Evolutionary conservation across 78 protist genomes (phyloP).

Genomic region (Parvularia atlantis): DNA sequence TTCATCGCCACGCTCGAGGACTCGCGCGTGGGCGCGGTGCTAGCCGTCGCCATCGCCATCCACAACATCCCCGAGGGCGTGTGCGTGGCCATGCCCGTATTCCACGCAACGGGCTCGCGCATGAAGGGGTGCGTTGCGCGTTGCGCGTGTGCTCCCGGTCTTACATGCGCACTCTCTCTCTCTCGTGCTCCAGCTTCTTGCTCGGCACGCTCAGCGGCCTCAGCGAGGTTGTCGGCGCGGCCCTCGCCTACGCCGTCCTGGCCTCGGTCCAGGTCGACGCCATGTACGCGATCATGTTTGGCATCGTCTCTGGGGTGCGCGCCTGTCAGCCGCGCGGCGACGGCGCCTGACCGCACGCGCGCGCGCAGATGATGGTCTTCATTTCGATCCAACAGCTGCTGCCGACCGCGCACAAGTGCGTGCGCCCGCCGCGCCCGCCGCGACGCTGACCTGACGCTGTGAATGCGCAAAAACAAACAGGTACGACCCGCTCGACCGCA

Average conservation of each 20-base stretch:
- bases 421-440: too few relatives aligned
- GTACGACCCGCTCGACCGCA: not conserved
- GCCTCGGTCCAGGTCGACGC: not conserved
- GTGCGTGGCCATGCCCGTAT: slow-evolving; percentile 45
- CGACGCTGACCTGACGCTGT: too few relatives aligned
- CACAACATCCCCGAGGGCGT: slow-evolving; percentile 54
- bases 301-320: slow-evolving; percentile 26
- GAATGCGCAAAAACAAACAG: not conserved
- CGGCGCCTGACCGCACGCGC: too few relatives aligned
- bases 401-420: slow-evolving; percentile 28
- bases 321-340: too few relatives aligned
- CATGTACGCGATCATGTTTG: slow-evolving; percentile 21
- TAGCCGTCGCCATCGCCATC: slow-evolving; percentile 47
- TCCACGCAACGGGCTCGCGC: slow-evolving; percentile 13
- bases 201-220: slow-evolving; percentile 8
- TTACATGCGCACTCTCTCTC: not conserved
- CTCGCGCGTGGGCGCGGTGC: slow-evolving; percentile 21
- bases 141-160: not conserved
- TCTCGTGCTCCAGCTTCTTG: not conserved
- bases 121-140: slow-evolving; percentile 12
- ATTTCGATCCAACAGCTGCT: slow-evolving; percentile 28
- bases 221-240: slow-evolving; percentile 32
- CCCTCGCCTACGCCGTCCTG: slow-evolving; percentile 13
- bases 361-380: slow-evolving; percentile 38
- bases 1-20: slow-evolving; percentile 27